Percentiles rank a stretch among this genome's conserved stretches.
Conservation (phyloP, 2,329 filamentous ascomycete species). For the Botrytis fragariae region DNA sequence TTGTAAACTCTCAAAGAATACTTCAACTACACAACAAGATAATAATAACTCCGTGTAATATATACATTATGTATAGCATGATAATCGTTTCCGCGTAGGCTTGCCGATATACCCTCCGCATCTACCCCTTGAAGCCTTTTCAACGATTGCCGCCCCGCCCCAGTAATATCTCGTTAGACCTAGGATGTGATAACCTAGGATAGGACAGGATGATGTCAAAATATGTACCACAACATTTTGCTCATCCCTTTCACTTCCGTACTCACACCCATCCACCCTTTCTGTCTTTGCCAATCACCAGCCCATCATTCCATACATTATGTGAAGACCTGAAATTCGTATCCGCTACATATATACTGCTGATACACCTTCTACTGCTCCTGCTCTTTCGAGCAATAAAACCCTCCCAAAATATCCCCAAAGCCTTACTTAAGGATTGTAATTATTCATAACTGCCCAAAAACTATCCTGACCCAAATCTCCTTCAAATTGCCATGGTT, state of each 20-base stretch:
- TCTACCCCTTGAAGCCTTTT: not conserved
- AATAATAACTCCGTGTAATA: not conserved
- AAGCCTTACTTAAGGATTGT: slow-evolving; percentile 22
- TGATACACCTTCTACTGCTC: not conserved
- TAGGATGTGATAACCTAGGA: not conserved
- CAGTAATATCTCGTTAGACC: not conserved
- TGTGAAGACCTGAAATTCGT: not conserved
- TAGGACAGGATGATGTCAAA: not conserved
- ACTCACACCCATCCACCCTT: not conserved
- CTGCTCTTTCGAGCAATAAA: not conserved
- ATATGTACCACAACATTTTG: not conserved
- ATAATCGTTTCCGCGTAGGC: not conserved
- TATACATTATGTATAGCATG: not conserved
- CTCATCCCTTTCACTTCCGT: not conserved
- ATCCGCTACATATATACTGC: not conserved
- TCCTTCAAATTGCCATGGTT: slow-evolving; percentile 52
- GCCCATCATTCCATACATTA: not conserved
- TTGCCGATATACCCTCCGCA: not conserved
- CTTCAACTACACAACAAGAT: not conserved
- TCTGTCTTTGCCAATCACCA: not conserved
- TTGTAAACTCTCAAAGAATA: not conserved
- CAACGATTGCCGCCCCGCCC: not conserved
- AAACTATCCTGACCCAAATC: slow-evolving; percentile 55
- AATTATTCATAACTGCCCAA: slow-evolving; percentile 55
- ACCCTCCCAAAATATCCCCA: not conserved